Evolutionary conservation across 257 asterid species (phyloP).

Genomic region (Coffea canephora): DNA sequence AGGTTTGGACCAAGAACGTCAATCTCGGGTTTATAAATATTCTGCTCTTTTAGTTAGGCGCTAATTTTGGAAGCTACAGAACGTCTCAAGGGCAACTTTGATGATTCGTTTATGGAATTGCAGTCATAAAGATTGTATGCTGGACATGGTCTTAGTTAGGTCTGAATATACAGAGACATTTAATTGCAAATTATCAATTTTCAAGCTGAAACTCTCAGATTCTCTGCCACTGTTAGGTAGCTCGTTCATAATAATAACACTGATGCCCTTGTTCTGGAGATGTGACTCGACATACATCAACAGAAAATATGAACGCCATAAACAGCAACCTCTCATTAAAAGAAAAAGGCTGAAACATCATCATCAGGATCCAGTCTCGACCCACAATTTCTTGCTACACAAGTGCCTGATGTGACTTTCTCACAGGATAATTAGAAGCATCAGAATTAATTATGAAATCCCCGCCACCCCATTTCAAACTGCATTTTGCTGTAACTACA

Average conservation of each 20-base stretch:
- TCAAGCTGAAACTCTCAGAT: too few species aligned
- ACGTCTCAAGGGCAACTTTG: too few species aligned
- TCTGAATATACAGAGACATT: too few species aligned
- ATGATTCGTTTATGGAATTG: too few species aligned
- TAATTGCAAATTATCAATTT: too few species aligned
- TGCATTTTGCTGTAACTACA: slow-evolving; percentile 20
- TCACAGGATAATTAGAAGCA: slow-evolving; percentile 15
- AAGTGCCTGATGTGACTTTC: neutral
- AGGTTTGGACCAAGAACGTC: too few species aligned
- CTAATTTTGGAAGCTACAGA: too few species aligned
- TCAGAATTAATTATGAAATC: neutral
- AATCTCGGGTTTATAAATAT: too few species aligned
- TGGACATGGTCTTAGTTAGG: too few species aligned
- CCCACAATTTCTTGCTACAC: neutral
- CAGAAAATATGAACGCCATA: neutral
- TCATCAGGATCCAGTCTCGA: neutral
- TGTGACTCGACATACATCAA: neutral
- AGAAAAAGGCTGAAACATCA: neutral
- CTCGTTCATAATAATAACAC: neutral
- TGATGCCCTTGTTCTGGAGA: neutral
- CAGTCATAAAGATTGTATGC: too few species aligned
- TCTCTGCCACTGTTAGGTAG: too few species aligned
- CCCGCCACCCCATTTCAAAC: slow-evolving; percentile 14
- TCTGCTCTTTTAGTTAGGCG: too few species aligned
- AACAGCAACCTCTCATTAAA: neutral